Conservation (phyloP, 2,329 filamentous ascomycete species). For the Fusarium agapanthi region DNA sequence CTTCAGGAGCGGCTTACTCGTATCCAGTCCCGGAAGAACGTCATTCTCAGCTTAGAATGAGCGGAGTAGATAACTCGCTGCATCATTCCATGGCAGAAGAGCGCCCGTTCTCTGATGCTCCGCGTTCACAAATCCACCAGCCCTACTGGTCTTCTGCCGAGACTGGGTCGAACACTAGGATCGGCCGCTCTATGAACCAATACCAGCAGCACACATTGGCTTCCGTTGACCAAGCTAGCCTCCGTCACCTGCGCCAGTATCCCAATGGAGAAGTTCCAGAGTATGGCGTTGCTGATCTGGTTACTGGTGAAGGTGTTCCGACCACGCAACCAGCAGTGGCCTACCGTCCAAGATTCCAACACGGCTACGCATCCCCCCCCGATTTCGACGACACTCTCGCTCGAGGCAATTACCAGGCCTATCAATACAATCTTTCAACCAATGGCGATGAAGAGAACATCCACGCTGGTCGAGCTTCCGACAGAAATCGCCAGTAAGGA, state of each 20-base stretch:
- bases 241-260: not conserved
- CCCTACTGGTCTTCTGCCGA: conserved; percentile 19
- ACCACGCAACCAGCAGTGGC: not conserved
- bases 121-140: conserved; percentile 10
- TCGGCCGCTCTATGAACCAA: conserved; percentile 18
- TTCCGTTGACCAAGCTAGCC: not conserved
- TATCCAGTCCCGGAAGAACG: not conserved
- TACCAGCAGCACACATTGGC: conserved; percentile 13
- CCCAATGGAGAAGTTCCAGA: conserved; percentile 1
- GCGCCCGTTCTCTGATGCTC: not conserved
- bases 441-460: not conserved
- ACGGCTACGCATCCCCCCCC: not conserved
- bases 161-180: conserved; percentile 10
- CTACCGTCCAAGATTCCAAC: not conserved
- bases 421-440: not conserved
- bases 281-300: not conserved
- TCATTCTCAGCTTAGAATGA: not conserved
- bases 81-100: not conserved
- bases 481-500: not conserved
- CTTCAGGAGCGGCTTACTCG: not conserved
- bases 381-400: not conserved
- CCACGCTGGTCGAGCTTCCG: not conserved
- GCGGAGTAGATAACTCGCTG: not conserved
- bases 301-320: not conserved
- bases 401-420: not conserved